A percentile compares a stretch with the other conserved stretches of the same genome.
phyloP scores from a whole-genome alignment of 2,329 filamentous ascomycete species.

The Dryadomyces quercivorus region DNA sequence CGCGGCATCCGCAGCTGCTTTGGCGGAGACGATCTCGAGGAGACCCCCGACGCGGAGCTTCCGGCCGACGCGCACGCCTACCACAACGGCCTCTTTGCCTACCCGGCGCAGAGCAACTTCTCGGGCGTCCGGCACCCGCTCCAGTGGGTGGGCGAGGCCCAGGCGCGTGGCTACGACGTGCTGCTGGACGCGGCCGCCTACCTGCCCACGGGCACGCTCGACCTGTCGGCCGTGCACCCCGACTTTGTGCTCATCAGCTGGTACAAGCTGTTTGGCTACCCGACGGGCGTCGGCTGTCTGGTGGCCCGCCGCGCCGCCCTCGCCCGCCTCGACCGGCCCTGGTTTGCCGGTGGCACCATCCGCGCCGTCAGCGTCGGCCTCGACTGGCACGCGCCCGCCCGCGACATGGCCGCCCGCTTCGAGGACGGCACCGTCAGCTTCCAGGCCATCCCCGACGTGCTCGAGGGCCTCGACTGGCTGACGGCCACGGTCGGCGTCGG shows the following conservation, averaged over 20 bases:
- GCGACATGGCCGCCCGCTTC: conserved; percentile 19
- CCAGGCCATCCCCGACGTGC: conserved; percentile 25
- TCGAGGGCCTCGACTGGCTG: conserved; percentile 24
- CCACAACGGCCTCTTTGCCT: conserved; percentile 26
- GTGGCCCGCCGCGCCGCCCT: conserved; percentile 22
- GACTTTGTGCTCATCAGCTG: conserved; percentile 27
- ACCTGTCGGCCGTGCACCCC: conserved; percentile 21
- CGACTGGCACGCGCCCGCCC: conserved; percentile 19
- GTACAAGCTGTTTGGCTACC: conserved; percentile 30
- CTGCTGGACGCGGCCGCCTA: conserved; percentile 28
- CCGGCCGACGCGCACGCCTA: conserved; percentile 5
- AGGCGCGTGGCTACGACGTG: conserved; percentile 25
- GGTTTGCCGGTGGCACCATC: conserved; percentile 28
- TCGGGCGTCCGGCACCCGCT: conserved; percentile 29
- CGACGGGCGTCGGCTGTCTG: conserved; percentile 28
- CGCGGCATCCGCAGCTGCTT: background rate
- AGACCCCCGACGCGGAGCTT: too few species aligned
- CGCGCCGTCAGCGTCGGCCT: conserved; percentile 19
- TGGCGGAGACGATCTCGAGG: too few species aligned
- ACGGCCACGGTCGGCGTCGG: conserved; percentile 15
- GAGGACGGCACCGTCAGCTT: conserved; percentile 30
- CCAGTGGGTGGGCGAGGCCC: conserved; percentile 22
- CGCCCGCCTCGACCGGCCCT: conserved; percentile 20
- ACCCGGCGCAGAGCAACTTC: conserved; percentile 34
- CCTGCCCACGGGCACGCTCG: conserved; percentile 23